Base-by-base conservation (phyloP, 371 early-diverging fungal species). In the Funneliformis caledonium region DNA sequence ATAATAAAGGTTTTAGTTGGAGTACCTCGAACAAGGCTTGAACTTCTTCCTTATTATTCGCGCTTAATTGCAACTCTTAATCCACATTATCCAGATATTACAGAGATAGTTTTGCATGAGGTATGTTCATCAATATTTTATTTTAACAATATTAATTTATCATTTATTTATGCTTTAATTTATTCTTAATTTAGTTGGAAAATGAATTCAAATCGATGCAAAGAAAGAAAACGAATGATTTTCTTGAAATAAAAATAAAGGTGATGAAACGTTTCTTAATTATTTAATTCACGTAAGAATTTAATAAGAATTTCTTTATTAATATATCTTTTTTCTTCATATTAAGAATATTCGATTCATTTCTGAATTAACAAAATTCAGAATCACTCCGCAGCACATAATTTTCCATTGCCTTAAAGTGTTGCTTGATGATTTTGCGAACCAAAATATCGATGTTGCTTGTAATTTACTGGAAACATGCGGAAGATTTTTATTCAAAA, bases 321-420 rank as follows among this genome's bases (percentile, higher is more conserved):
- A 19, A 62, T 19, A 19, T 19, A 26, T 43, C 22, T 45, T 11
- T 31, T 11, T 56, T 19, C 42, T 43, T 19, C 16, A 5, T 22
- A n/a, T 60, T 7, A 37, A 91, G 88, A 96, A 94, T 82, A 93
- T 95, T 62, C 92, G 95, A 67, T 97, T 91, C 85, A 85, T 98
- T 48, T 92, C 93, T 10, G 98, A 98, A 85, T 90, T 99, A 37
- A 92, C 94, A 52, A 99, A 99, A 85, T 99, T 99, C 86, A 86
- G 87, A 76, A 90, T 98, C 16, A 91, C 93, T 0, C 97, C 97
- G 3, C 80, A 88, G 48, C 94, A 95, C 82, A 88, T 93, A 33
- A 90, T 93, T 22, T 95, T 97, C 77, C 92, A 95, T 84, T 91
- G 93, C 65, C 86, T 96, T 73, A 96, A 97, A 82, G 86, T 91